Conservation (phyloP, 257 asterid genomes). For the Lavandula angustifolia region DNA sequence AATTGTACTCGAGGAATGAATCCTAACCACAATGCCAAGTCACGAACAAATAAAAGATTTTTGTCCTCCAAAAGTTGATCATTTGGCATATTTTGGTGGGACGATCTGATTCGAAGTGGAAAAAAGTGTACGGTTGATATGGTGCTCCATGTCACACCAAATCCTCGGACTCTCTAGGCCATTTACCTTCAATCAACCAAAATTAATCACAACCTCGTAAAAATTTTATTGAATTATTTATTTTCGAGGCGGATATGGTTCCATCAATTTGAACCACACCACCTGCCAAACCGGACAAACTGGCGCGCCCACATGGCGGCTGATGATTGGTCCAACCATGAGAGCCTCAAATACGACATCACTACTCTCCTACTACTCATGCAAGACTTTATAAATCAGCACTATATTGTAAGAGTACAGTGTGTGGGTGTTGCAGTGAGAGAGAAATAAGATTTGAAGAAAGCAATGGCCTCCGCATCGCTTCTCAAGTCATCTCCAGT, state of each 20-base stretch:
- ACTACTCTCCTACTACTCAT: constrained; percentile 25
- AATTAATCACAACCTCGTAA: too few relatives aligned
- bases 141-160: constrained; percentile 42
- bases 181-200: constrained; percentile 25
- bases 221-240: background rate
- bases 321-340: constrained; percentile 50
- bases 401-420: constrained; percentile 12
- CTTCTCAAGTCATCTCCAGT: constrained; percentile 79
- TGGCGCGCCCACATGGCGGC: constrained; percentile 39
- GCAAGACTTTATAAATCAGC: constrained; percentile 43
- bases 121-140: constrained; percentile 24
- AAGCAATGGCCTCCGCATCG: constrained; percentile 83
- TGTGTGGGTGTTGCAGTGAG: constrained; percentile 45
- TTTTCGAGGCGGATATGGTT: constrained; percentile 38
- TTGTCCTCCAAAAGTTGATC: too few relatives aligned
- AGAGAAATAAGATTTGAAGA: constrained; percentile 52
- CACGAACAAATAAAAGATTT: too few relatives aligned
- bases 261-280: constrained; percentile 48
- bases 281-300: constrained; percentile 47
- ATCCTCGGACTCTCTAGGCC: constrained; percentile 48
- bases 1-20: too few relatives aligned
- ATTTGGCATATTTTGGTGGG: background rate
- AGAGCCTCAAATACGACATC: constrained; percentile 74
- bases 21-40: too few relatives aligned
- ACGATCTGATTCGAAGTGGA: constrained; percentile 13